phyloP scores from a whole-genome alignment of 108 stramenopile genomes.

The Nitzschia sp. region DNA sequence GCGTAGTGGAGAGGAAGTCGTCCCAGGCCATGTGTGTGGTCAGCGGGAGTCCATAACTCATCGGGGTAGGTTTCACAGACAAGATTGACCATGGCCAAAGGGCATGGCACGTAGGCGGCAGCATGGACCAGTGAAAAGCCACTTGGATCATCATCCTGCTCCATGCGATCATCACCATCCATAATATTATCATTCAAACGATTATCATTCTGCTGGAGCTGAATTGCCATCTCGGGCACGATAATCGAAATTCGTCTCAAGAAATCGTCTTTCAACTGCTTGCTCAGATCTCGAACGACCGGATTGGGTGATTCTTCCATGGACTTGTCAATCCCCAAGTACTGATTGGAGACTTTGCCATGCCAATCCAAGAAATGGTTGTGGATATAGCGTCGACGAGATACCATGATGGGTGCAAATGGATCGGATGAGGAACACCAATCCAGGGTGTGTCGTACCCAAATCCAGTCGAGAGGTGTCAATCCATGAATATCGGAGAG shows the following conservation, averaged over 20 bases:
- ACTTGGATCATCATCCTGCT: background rate
- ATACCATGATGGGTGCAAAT: conserved; percentile 14
- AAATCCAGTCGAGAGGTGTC: conserved; percentile 33
- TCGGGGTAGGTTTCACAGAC: conserved; percentile 1
- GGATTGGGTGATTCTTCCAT: conserved; percentile 11
- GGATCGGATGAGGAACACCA: conserved; percentile 16
- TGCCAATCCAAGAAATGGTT: conserved; percentile 22
- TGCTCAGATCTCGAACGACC: background rate
- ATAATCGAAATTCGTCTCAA: conserved; percentile 9
- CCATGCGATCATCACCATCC: background rate
- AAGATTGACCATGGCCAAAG: conserved; percentile 19
- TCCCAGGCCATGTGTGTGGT: background rate
- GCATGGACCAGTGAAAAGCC: conserved; percentile 18
- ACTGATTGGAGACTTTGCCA: conserved; percentile 14
- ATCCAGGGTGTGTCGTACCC: conserved; percentile 36
- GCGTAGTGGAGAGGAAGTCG: conserved; percentile 27
- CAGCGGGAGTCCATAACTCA: background rate
- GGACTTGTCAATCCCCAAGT: conserved; percentile 11
- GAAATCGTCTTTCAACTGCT: background rate
- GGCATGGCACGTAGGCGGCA: conserved; percentile 7
- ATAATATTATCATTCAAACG: too few species aligned
- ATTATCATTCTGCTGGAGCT: background rate
- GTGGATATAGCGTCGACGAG: conserved; percentile 17
- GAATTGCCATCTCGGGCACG: conserved; percentile 10
- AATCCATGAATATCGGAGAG: conserved; percentile 13